phyloP scores from a whole-genome alignment of 2,329 filamentous ascomycete genomes.

The Botryosphaeria dothidea region DNA sequence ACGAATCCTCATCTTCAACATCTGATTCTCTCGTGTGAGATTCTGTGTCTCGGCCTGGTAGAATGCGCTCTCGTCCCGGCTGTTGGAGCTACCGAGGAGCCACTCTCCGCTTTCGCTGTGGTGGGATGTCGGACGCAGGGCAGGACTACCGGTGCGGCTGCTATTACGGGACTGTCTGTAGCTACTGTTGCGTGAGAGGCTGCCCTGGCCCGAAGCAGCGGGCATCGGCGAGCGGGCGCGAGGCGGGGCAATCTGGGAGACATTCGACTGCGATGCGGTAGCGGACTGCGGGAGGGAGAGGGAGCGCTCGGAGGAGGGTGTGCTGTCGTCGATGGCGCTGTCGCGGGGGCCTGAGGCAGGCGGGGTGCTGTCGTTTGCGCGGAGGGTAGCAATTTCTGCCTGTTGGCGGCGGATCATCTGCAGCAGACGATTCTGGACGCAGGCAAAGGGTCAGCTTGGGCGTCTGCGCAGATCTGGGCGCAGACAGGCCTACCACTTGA shows the following conservation, averaged over 20 bases:
- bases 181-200: conserved; percentile 48
- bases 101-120: conserved; percentile 63
- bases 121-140: conserved; percentile 57
- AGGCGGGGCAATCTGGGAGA: conserved; percentile 44
- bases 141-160: conserved; percentile 44
- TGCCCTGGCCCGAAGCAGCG: conserved; percentile 23
- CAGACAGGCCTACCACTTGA: conserved; percentile 61
- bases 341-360: conserved; percentile 33
- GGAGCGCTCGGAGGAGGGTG: conserved; percentile 49
- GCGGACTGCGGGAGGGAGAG: conserved; percentile 45
- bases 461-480: not conserved
- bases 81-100: conserved; percentile 53
- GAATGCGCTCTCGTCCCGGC: conserved; percentile 72
- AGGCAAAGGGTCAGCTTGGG: not conserved
- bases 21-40: conserved; percentile 77
- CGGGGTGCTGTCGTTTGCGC: conserved; percentile 29
- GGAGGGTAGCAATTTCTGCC: conserved; percentile 65
- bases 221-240: conserved; percentile 39
- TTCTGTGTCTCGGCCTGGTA: conserved; percentile 83
- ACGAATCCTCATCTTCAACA: conserved; percentile 73
- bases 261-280: conserved; percentile 33
- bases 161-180: conserved; percentile 38
- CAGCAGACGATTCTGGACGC: conserved; percentile 67
- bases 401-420: conserved; percentile 77
- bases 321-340: conserved; percentile 51